Evolutionary conservation across 441 rosid genomes (phyloP).

Genomic region (Capsella rubella): DNA sequence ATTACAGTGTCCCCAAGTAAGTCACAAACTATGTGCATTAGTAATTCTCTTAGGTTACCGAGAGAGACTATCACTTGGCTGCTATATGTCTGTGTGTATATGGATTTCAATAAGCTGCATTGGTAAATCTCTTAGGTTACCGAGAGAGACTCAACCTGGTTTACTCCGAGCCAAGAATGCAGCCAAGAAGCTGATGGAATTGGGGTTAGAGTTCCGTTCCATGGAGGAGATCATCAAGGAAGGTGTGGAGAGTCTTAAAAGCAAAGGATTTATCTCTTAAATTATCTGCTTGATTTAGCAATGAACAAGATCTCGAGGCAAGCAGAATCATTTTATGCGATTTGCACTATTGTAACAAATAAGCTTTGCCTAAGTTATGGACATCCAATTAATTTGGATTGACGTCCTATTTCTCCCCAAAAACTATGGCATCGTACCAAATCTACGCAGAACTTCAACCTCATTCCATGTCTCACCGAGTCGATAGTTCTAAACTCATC

Average conservation of each 20-base stretch:
- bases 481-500: too few species aligned
- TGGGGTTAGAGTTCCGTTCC: constrained; percentile 78
- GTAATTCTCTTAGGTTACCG: constrained; percentile 55
- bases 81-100: too few species aligned
- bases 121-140: constrained; percentile 51
- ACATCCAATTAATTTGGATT: not conserved
- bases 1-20: constrained; percentile 78
- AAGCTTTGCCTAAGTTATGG: not conserved
- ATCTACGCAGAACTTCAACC: too few species aligned
- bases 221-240: constrained; percentile 90
- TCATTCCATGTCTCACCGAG: too few species aligned
- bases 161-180: constrained; percentile 72
- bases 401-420: too few species aligned
- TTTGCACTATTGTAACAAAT: not conserved
- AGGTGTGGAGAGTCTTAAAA: constrained; percentile 75
- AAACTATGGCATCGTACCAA: too few species aligned
- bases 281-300: constrained; percentile 2
- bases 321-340: constrained; percentile 15
- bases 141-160: constrained; percentile 81
- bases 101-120: not conserved
- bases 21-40: not conserved
- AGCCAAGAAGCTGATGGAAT: constrained; percentile 71
- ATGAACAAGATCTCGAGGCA: constrained; percentile 25
- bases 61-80: too few species aligned
- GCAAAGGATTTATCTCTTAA: constrained; percentile 64